A percentile compares a stretch with the other conserved stretches of the same genome.
Evolutionary conservation across 495 filamentous ascomycete genomes (phyloP).

Genomic region (Daldinia bambusicola): DNA sequence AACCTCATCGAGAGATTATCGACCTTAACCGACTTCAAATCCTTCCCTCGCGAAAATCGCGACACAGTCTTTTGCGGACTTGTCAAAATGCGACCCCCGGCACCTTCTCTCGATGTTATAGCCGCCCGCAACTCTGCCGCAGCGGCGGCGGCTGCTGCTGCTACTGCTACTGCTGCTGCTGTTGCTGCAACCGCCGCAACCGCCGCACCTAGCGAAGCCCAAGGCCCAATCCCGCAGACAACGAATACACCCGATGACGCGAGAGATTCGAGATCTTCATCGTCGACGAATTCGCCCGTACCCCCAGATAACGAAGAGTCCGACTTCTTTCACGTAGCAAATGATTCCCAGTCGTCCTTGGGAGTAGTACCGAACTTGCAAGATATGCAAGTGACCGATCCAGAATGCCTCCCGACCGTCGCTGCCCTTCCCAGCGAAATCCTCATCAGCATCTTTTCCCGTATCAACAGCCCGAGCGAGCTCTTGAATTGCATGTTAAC

Average conservation of each 20-base stretch:
- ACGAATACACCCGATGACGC: constrained; percentile 27
- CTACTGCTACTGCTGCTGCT: constrained; percentile 15
- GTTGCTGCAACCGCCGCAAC: constrained; percentile 12
- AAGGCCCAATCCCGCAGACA: constrained; percentile 17
- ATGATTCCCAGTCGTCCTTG: constrained; percentile 91
- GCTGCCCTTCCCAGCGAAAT: constrained; percentile 91
- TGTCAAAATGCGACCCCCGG: constrained; percentile 44
- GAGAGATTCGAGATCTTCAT: constrained; percentile 64
- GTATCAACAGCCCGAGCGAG: constrained; percentile 77
- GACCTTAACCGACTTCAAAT: not conserved
- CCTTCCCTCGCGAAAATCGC: not conserved
- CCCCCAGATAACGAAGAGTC: constrained; percentile 84
- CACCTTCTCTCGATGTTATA: constrained; percentile 58
- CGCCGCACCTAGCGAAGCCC: constrained; percentile 7
- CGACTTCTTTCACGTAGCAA: constrained; percentile 86
- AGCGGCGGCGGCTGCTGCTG: no score
- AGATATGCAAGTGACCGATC: constrained; percentile 71
- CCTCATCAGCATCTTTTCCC: constrained; percentile 89
- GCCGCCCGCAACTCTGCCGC: constrained; percentile 48
- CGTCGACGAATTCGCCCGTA: constrained; percentile 85
- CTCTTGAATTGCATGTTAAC: constrained; percentile 90
- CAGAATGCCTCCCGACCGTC: constrained; percentile 76
- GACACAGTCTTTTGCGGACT: constrained; percentile 6
- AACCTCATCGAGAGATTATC: not conserved
- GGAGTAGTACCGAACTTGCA: constrained; percentile 76